phyloP scores from a whole-genome alignment of 2,329 filamentous ascomycete species.

The Trichoderma polysporum region DNA sequence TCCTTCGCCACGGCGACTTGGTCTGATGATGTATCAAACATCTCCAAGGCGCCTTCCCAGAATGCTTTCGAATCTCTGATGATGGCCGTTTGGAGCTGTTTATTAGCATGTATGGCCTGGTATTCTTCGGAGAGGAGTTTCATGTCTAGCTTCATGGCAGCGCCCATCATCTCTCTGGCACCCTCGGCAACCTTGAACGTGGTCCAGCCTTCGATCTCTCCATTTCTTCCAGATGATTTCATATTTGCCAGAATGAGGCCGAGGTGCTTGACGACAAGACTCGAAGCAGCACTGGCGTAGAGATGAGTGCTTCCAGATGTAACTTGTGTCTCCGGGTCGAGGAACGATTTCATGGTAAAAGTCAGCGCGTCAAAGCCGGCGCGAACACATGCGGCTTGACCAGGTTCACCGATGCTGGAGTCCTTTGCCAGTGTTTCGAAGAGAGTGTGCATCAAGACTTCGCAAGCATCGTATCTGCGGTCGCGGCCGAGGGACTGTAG shows the following conservation, averaged over 20 bases:
- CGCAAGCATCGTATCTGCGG: slow-evolving; percentile 76
- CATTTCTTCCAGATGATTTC: slow-evolving; percentile 26
- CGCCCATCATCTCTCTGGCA: slow-evolving; percentile 50
- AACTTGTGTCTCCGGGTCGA: slow-evolving; percentile 45
- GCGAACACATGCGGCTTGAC: slow-evolving; percentile 61
- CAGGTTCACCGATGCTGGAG: slow-evolving; percentile 53
- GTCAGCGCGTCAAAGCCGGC: slow-evolving; percentile 63
- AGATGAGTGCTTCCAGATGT: slow-evolving; percentile 56
- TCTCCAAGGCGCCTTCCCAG: slow-evolving; percentile 49
- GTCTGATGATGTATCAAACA: slow-evolving; percentile 76
- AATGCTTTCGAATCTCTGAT: slow-evolving; percentile 61
- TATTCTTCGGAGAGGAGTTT: slow-evolving; percentile 44
- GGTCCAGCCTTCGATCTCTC: slow-evolving; percentile 36
- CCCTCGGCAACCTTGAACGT: slow-evolving; percentile 44
- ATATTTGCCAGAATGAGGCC: slow-evolving; percentile 53
- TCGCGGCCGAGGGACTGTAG: slow-evolving; percentile 73
- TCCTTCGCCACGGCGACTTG: slow-evolving; percentile 72
- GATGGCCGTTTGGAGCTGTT: slow-evolving; percentile 64
- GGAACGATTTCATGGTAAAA: slow-evolving; percentile 57
- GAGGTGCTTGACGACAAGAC: slow-evolving; percentile 62
- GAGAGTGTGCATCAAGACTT: slow-evolving; percentile 73
- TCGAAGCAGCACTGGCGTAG: slow-evolving; percentile 64
- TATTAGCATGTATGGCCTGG: slow-evolving; percentile 60
- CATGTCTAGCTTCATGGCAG: slow-evolving; percentile 51
- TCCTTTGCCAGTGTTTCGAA: slow-evolving; percentile 63